Base-by-base conservation (phyloP, 306 rosid genomes). In the Prosopis cineraria region DNA sequence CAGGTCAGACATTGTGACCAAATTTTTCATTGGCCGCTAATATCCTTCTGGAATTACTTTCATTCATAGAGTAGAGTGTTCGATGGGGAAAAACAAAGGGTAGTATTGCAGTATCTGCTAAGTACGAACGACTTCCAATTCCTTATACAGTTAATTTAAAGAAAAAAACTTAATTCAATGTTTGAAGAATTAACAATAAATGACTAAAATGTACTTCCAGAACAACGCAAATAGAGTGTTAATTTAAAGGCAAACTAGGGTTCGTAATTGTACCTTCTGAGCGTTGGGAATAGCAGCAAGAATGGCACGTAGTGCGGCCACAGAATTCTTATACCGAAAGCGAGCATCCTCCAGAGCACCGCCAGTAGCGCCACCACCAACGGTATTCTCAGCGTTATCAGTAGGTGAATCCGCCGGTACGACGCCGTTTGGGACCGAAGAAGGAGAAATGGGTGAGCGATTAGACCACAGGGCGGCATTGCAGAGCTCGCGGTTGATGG, bases 401-500 rank as follows among this genome's bases (percentile, higher is more conserved):
- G 97, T 90, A 53, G 74, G 33, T 25, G 96, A 82, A 7, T 93
- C 98, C 3, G 85, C 91, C 22, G 39, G 80, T 3, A 55, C 68
- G 77, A 76, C 78, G 37, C 88, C 50, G 13, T 79, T 66, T 17
- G 84, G 50, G 20, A 56, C 63, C 3, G 84, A 66, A 3, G 86
- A 3, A 10, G 80, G 55, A 31, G 87, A 20, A 3, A 86, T 56
- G 20, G 85, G 39, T 40, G 87, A 71, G 78, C 90, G 24, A 3
- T 17, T 84, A 72, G 93, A 83, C 96, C 98, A 94, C 33, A 90
- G 79, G 10, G 86, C 56, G 30, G 96, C 93, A 77, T 92, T 90
- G 83, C 96, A 90, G 72, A 94, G 97, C 77, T 90, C 96, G 79
- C 92, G 94, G 80, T 94, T 94, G 97, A 94, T 92, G 74, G 97